Conservation (phyloP, 805 yeast genomes). For the Candida railenensis region DNA sequence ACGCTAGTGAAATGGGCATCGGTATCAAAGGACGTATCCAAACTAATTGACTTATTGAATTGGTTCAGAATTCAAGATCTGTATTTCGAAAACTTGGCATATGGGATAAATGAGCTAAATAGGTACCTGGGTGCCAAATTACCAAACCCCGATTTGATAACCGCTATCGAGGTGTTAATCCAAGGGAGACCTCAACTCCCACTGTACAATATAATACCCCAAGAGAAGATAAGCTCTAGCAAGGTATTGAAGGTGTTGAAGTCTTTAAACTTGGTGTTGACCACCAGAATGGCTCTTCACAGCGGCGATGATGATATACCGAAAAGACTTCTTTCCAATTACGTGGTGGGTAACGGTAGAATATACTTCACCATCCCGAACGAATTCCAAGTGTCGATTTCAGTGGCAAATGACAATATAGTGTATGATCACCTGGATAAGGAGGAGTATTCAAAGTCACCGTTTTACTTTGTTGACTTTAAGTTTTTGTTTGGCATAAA, state of each 20-base stretch:
- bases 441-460: slow-evolving; percentile 47
- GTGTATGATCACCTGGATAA: slow-evolving; percentile 47
- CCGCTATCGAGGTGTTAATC: slow-evolving; percentile 82
- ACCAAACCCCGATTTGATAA: slow-evolving; percentile 86
- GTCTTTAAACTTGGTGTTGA: slow-evolving; percentile 69
- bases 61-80: slow-evolving; percentile 84
- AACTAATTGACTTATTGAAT: slow-evolving; percentile 79
- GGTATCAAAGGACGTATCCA: slow-evolving; percentile 66
- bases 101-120: slow-evolving; percentile 67
- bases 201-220: slow-evolving; percentile 55
- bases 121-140: slow-evolving; percentile 84
- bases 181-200: slow-evolving; percentile 76
- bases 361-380: slow-evolving; percentile 60
- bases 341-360: slow-evolving; percentile 72
- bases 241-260: slow-evolving; percentile 60
- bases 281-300: slow-evolving; percentile 71
- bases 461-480: slow-evolving; percentile 78
- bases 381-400: slow-evolving; percentile 62
- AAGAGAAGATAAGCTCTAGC: slow-evolving; percentile 49
- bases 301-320: slow-evolving; percentile 52
- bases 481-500: slow-evolving; percentile 55
- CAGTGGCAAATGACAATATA: slow-evolving; percentile 60
- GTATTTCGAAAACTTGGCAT: slow-evolving; percentile 57
- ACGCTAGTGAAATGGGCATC: slow-evolving; percentile 89
- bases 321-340: slow-evolving; percentile 52